Percentiles rank a stretch among this genome's conserved stretches.
Conservation (phyloP, 164 flowering plant genomes). For the Akebia trifoliata region DNA sequence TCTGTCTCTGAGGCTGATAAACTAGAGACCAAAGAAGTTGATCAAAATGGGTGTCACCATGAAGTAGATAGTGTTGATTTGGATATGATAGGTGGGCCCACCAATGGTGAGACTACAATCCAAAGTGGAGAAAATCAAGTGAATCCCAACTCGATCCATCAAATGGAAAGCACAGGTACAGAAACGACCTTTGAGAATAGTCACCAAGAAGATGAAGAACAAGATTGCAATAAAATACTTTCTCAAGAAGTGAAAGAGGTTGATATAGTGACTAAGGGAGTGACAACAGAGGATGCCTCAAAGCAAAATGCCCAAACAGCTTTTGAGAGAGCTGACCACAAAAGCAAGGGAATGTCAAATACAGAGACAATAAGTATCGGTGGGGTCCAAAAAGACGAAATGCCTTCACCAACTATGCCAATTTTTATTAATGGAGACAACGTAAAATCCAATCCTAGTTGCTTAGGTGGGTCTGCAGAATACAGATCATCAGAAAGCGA, state of each 20-base stretch:
- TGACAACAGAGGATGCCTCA: conserved; percentile 13
- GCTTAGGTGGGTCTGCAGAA: conserved; percentile 12
- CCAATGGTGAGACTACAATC: conserved; percentile 25
- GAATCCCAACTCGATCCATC: conserved; percentile 4
- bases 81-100: conserved; percentile 26
- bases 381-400: conserved; percentile 17
- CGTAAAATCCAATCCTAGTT: conserved; percentile 11
- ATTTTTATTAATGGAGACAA: conserved; percentile 13
- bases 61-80: conserved; percentile 25
- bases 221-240: conserved; percentile 10
- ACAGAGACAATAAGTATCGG: conserved; percentile 4
- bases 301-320: neutral
- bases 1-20: conserved; percentile 31
- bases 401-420: conserved; percentile 17
- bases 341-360: conserved; percentile 11
- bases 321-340: conserved; percentile 13
- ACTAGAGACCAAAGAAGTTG: conserved; percentile 58
- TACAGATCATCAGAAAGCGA: conserved; percentile 22
- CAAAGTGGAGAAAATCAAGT: conserved; percentile 30
- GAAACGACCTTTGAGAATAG: conserved; percentile 18
- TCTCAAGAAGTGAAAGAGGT: conserved; percentile 16
- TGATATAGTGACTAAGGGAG: conserved; percentile 12
- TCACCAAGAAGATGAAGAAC: conserved; percentile 21
- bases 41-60: conserved; percentile 42
- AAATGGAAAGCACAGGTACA: conserved; percentile 18